Evolutionary conservation across 179 eudicot genomes (phyloP).

Genomic region (Spinacia oleracea): DNA sequence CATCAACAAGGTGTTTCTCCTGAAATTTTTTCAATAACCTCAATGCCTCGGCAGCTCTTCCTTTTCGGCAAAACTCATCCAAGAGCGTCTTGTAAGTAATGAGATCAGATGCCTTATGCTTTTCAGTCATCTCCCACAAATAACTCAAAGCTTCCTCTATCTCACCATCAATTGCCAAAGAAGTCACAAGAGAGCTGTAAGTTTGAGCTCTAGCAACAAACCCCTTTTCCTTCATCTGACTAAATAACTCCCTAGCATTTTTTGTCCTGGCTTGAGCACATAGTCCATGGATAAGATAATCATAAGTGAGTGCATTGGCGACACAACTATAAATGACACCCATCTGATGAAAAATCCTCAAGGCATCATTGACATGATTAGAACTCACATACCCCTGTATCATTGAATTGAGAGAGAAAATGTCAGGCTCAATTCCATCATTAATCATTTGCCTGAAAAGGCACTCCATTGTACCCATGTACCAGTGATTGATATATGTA

Average conservation of each 20-base stretch:
- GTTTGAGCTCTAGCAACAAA: constrained; percentile 63
- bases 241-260: constrained; percentile 65
- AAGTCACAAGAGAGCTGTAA: constrained; percentile 72
- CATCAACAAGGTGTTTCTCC: constrained; percentile 53
- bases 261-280: constrained; percentile 78
- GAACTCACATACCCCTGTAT: constrained; percentile 84
- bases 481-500: constrained; percentile 67
- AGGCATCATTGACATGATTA: constrained; percentile 79
- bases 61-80: constrained; percentile 58
- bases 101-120: constrained; percentile 48
- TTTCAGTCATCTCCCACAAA: constrained; percentile 71
- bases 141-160: constrained; percentile 56
- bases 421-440: constrained; percentile 76
- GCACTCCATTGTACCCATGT: constrained; percentile 67
- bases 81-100: constrained; percentile 69
- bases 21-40: constrained; percentile 51
- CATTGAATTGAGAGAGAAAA: constrained; percentile 71
- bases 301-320: constrained; percentile 65
- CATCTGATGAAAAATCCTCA: constrained; percentile 85
- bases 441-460: constrained; percentile 77
- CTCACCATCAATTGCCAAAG: constrained; percentile 74
- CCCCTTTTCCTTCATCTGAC: constrained; percentile 64
- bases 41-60: constrained; percentile 46
- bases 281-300: constrained; percentile 74
- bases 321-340: constrained; percentile 57